Percentiles rank a stretch among this genome's conserved stretches.
Conservation (phyloP, 148 eudicot species). For the Chenopodium quinoa region DNA sequence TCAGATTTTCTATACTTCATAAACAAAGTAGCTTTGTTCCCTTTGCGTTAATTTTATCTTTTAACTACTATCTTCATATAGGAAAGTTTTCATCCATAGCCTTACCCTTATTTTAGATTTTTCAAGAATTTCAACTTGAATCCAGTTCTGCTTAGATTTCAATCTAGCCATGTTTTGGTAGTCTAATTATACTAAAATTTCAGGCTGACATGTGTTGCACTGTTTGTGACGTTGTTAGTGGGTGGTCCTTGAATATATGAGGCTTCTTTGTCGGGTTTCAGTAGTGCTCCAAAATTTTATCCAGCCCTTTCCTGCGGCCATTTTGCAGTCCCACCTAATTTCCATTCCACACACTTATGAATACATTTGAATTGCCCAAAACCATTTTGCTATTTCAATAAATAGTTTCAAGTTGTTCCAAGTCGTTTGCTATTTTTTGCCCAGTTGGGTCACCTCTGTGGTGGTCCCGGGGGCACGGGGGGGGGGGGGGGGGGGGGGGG, state of each 20-base stretch:
- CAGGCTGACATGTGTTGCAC: background rate
- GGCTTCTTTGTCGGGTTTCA: background rate
- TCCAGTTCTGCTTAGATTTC: background rate
- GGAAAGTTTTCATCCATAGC: no score
- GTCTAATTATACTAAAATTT: background rate
- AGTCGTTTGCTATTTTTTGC: no score
- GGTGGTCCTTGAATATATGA: background rate
- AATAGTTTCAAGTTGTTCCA: background rate
- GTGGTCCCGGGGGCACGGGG: background rate
- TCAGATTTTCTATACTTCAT: background rate
- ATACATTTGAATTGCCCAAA: background rate
- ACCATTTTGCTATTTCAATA: background rate
- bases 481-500: no score
- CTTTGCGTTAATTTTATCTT: no score
- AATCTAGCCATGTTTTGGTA: background rate
- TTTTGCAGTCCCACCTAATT: background rate
- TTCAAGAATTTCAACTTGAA: background rate
- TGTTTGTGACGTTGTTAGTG: background rate
- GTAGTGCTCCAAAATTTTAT: background rate
- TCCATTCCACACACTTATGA: background rate
- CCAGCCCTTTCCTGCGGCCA: background rate
- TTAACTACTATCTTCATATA: no score
- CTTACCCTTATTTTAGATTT: no score
- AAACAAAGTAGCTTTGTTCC: background rate
- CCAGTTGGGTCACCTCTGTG: background rate